Evolutionary conservation across 345 rosid genomes (phyloP), one percentile per base, ranked within the genome.

Genomic region (Hevea brasiliensis): DNA sequence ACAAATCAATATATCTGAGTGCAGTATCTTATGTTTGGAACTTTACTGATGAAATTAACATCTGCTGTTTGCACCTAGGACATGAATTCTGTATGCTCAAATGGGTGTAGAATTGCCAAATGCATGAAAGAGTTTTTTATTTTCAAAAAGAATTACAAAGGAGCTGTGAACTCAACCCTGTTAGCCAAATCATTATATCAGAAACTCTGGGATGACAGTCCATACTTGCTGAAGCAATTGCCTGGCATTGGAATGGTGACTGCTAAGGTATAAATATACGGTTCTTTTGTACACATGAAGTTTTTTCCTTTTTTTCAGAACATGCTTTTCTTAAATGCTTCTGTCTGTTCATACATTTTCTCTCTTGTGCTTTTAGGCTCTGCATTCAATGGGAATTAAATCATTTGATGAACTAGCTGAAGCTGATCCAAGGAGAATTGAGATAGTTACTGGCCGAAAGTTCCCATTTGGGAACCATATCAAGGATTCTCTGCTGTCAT

Each of bases 231-330:
- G 85, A 95, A 90, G 78, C 97, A 94, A 74, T 85, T 94, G 77
- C 88, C 93, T 60, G 97, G 98, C 81, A 92, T 94, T 67, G 98
- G 98, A 74, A 94, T 90, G 96, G 98, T 94, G 81, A 94, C 98
- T 13, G 97, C 97, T 67, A 94, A 94, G 98, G 98, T 94, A 69
- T 67, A 32, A n/a, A 4, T 59, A 63, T 42, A 20, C 40, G 65
- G 66, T 24, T 42, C 51, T 64, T 24, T 27, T 55, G 58, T 64
- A 45, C 7, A 37, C 27, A 24, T 32, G 37, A 32, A 32, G 40
- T 37, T 65, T 48, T 21, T 68, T 50, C 59, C 8, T 47, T 54
- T 32, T 68, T 27, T 11, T 24, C 6, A 23, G 57, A 54, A 42
- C 23, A 48, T 60, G 10, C 27, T 14, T 47, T 1, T 5, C 58